Conservation (phyloP, 2,329 filamentous ascomycete genomes). For the Pleomassaria siparia region DNA sequence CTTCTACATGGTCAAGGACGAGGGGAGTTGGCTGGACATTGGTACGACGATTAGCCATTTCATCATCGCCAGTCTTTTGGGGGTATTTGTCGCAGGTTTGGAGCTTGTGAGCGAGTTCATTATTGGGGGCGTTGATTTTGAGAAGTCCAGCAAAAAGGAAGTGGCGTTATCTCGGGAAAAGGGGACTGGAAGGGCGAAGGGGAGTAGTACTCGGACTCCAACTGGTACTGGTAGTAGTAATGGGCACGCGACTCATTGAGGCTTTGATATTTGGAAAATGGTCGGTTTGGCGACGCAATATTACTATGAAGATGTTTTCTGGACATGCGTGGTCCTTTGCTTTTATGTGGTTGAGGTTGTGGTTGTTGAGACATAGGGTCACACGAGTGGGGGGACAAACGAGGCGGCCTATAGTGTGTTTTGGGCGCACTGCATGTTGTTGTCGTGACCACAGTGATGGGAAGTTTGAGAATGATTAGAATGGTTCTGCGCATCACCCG, state of each 20-base stretch:
- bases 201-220: too few relatives aligned
- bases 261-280: slow-evolving; percentile 1
- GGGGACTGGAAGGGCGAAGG: slow-evolving; percentile 9
- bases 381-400: slow-evolving; percentile 1
- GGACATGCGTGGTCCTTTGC: neutral
- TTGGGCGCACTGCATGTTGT: neutral
- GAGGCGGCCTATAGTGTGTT: neutral
- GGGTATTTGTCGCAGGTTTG: slow-evolving; percentile 85
- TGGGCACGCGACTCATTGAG: neutral
- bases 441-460: neutral
- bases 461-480: too few relatives aligned
- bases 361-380: slow-evolving; percentile 1
- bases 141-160: slow-evolving; percentile 14
- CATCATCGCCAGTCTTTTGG: slow-evolving; percentile 83
- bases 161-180: slow-evolving; percentile 6
- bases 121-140: slow-evolving; percentile 76
- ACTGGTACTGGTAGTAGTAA: neutral
- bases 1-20: slow-evolving; percentile 96
- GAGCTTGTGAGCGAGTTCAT: slow-evolving; percentile 85
- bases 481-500: neutral
- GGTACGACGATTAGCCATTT: slow-evolving; percentile 97
- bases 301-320: neutral
- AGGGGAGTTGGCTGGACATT: slow-evolving; percentile 96
- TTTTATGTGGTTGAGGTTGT: neutral
- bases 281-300: neutral